phyloP scores from a whole-genome alignment of 192 early-diverging fungal genomes.

The Rhizophagus prolifer region DNA sequence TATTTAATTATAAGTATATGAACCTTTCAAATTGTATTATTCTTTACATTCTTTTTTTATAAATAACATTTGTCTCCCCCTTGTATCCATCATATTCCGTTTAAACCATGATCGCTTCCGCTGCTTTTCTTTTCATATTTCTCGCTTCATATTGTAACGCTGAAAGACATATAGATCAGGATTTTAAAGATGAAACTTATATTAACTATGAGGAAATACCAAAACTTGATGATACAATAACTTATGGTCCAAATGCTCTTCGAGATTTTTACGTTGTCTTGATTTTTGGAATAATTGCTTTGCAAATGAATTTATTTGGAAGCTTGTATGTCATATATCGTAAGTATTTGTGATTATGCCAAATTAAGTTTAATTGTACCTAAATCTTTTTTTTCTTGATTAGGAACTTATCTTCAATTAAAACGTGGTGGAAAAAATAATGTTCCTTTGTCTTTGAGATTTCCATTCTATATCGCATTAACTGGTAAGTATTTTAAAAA shows the following conservation, averaged over 20 bases:
- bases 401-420: not conserved
- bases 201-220: not conserved
- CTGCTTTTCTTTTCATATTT: not conserved
- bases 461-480: conserved; percentile 13
- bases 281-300: not conserved
- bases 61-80: not conserved
- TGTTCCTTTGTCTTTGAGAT: conserved; percentile 2
- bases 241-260: not conserved
- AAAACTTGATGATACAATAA: not conserved
- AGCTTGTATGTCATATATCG: conserved; percentile 8
- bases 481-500: not conserved
- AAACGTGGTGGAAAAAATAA: not conserved
- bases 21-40: too few species aligned
- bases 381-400: not conserved
- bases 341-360: not conserved
- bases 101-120: not conserved
- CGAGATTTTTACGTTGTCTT: not conserved
- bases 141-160: not conserved
- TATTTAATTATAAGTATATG: too few species aligned
- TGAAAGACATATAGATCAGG: not conserved
- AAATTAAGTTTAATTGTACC: not conserved
- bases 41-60: not conserved
- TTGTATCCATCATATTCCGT: too few species aligned
- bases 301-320: not conserved
- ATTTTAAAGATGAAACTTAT: not conserved